Percentiles rank a stretch among this genome's conserved stretches.
Evolutionary conservation across 2,329 filamentous ascomycete genomes (phyloP).

Genomic region (Periconia digitata): DNA sequence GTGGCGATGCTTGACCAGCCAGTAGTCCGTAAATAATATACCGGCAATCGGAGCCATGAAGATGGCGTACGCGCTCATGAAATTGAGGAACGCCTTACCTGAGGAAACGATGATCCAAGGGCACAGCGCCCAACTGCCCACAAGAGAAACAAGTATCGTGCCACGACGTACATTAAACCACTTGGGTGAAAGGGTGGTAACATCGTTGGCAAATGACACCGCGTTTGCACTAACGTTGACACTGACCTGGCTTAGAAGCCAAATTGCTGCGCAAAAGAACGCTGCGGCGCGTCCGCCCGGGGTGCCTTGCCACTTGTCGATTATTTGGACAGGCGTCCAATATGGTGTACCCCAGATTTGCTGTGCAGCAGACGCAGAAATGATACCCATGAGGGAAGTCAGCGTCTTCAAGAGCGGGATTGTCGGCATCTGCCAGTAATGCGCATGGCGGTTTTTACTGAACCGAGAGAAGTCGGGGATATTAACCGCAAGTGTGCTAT

Average conservation of each 20-base stretch:
- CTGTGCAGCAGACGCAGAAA: constrained; percentile 19
- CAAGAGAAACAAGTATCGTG: constrained; percentile 18
- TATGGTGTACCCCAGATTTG: constrained; percentile 21
- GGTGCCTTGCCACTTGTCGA: constrained; percentile 17
- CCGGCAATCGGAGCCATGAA: constrained; percentile 28
- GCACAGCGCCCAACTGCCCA: constrained; percentile 16
- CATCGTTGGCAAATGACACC: constrained; percentile 27
- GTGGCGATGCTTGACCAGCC: constrained; percentile 19
- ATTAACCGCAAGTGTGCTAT: constrained; percentile 20
- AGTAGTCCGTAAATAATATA: constrained; percentile 22
- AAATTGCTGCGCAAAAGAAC: constrained; percentile 27
- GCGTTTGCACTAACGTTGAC: constrained; percentile 32
- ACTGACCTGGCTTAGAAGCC: constrained; percentile 27
- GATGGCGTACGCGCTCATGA: constrained; percentile 27
- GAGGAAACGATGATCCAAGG: constrained; percentile 33
- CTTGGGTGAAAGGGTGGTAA: constrained; percentile 24
- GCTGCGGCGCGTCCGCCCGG: constrained; percentile 25
- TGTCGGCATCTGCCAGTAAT: constrained; percentile 20
- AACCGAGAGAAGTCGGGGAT: constrained; percentile 26
- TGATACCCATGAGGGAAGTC: constrained; percentile 27
- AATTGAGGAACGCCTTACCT: constrained; percentile 26
- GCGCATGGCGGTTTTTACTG: constrained; percentile 15
- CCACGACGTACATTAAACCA: constrained; percentile 30
- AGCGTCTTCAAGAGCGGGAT: constrained; percentile 24
- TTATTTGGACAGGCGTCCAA: constrained; percentile 29